Base-by-base conservation (phyloP, 2,329 filamentous ascomycete genomes). In the Arthrobotrys conoides region DNA sequence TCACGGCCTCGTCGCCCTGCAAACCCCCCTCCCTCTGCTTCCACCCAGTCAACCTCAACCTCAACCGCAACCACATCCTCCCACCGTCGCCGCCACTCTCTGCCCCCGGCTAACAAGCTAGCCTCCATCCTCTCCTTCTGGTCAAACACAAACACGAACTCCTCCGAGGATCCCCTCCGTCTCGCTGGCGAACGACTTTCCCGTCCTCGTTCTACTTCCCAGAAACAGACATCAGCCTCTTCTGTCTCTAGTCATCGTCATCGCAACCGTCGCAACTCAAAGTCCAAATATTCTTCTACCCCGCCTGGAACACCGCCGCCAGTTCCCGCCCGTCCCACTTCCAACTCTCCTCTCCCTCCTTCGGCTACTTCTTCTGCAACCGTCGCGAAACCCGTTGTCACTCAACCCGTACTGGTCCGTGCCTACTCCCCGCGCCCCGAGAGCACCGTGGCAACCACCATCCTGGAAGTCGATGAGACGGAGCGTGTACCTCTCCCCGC, bases 401-500 rank as follows among this genome's bases (percentile, higher is more conserved):
- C 64, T 30, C 67, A 77, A 48, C 73, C 73, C 12, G 73, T 77
- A 16, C 67, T 77, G 8, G 73, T 77, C 20, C 57, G 67, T 14
- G 73, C 73, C 12, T 77, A 77, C 48, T 71, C 67, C 16, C 73
- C 73, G 0, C 65, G 72, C 16, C 67, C 66, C 14, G 67, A 71
- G 59, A 77, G 73, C 27, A 38, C 73, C 10, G 24, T 77, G 33
- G 44, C 73, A 1, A 44, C 59, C 22, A 57, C 73, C 12, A 77
- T 77, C 22, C 73, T 61, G 18, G 73, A 77, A 30, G 59, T 71
- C 9, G 73, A 81, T 36, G 81, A 82, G 36, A 71, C 73, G 44
- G 81, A 82, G 33, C 71, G 80, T 30, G 73, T 82, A 24, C 73
- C 75, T 18, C 80, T 82, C 51, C 82, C 82, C 30, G 75, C 77